Base-by-base conservation (phyloP, 2,329 filamentous ascomycete species). In the Phyllosticta citrichinensis region DNA sequence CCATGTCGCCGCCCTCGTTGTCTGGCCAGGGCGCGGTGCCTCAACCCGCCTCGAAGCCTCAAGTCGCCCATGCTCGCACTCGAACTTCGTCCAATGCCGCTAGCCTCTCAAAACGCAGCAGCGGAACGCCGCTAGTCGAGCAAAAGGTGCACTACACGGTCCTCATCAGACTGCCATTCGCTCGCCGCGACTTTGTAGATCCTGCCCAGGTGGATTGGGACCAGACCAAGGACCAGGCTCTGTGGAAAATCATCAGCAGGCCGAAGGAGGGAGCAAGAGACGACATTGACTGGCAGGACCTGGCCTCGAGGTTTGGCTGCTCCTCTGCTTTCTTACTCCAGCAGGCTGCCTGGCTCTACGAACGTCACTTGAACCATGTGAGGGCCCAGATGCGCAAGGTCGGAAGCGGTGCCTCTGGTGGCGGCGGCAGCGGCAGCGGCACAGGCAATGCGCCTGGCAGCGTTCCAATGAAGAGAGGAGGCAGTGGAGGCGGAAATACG, bases 331-430 rank as follows among this genome's bases (percentile, higher is more conserved):
- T 97, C 69, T 81, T 99, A 33, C 83, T 97, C 17, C 90, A 96
- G 71, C 91, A 99, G 75, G 91, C 91, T 64, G 91, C 91, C 73
- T 96, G 91, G 83, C 83, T 97, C 5, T 96, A 94, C 70, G 92
- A 97, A 71, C 83, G 89, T 57, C 91, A 97, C 76, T 83, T 95
- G 27, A 89, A 89, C 0, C 91, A 97, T 71, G 89, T 97, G 55
- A 85, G 90, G 66, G 91, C 89, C 20, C 91, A 97, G 75, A 91
- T 97, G 79, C 85, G 89, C 64, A 94, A 87, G 70, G 84, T 87
- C 52, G 84, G 82, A 2, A 81, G 76, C 61, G 84, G 84, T 3
- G 75, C 79, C 19, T 79, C 80, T 1, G 80, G 82, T 1, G 85
- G 85, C 1, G 85, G 85, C 1, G 83, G 85, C 2, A 69, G 81